These are phyloP conservation scores for Ophiocordyceps camponoti-floridani DNA, from an alignment of 2,329 filamentous ascomycete species.

Conservation along the genomic window DNA sequence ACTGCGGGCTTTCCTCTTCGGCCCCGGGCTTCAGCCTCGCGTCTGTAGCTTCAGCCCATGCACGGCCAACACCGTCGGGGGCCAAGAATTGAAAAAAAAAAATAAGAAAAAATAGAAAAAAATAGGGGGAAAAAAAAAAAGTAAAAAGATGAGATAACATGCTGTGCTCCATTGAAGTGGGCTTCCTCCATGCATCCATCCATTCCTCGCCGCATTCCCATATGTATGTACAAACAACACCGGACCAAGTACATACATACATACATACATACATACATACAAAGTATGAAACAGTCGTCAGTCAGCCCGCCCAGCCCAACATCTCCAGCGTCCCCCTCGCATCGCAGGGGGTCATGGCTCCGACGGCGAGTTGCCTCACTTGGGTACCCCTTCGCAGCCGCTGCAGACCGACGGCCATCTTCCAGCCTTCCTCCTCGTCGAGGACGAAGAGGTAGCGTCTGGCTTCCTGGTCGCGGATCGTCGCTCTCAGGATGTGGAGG, in stretches of 20 bases:
- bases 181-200: too few species aligned
- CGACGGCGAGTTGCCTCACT: constrained; percentile 39
- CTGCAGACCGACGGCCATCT: constrained; percentile 44
- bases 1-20: too few species aligned
- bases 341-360: constrained; percentile 35
- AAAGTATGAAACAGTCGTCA: too few species aligned
- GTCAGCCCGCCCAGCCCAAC: constrained; percentile 31
- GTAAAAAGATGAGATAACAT: too few species aligned
- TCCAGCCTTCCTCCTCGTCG: constrained; percentile 48
- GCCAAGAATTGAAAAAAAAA: background rate
- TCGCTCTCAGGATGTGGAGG: constrained; percentile 44
- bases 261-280: too few species aligned
- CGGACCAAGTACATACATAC: too few species aligned
- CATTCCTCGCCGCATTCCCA: too few species aligned
- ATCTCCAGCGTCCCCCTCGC: constrained; percentile 36
- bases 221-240: too few species aligned
- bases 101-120: background rate
- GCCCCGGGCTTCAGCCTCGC: too few species aligned
- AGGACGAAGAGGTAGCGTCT: constrained; percentile 49
- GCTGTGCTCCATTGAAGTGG: too few species aligned
- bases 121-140: background rate
- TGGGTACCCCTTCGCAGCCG: constrained; percentile 41
- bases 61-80: too few species aligned
- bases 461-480: constrained; percentile 45
- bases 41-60: too few species aligned